Percentiles rank a stretch among this genome's conserved stretches.
Evolutionary conservation across 2,329 filamentous ascomycete species (phyloP).

Genomic region (Curvularia verruculosa): DNA sequence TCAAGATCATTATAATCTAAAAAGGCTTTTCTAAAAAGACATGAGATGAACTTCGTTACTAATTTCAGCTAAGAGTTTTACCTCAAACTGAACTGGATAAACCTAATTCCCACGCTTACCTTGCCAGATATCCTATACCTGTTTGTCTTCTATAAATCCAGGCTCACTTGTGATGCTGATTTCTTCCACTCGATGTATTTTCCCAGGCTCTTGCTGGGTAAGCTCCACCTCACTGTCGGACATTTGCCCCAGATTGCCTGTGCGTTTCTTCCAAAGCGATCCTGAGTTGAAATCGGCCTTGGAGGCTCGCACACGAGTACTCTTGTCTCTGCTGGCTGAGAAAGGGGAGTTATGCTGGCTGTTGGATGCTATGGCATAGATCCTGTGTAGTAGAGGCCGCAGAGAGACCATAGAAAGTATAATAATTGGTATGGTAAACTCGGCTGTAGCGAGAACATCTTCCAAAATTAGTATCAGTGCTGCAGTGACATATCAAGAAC

Average conservation of each 20-base stretch:
- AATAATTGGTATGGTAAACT: neutral
- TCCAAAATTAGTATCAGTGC: neutral
- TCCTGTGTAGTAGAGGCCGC: neutral
- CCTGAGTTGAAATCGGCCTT: neutral
- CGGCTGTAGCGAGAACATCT: neutral
- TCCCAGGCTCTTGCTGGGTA: neutral
- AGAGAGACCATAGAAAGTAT: neutral
- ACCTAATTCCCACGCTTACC: too few relatives aligned
- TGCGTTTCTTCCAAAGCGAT: neutral
- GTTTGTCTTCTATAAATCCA: neutral
- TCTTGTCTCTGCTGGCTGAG: neutral
- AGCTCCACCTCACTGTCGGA: neutral
- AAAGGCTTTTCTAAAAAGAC: too few relatives aligned
- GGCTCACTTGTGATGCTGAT: neutral
- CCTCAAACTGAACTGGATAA: too few relatives aligned
- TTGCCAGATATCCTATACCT: too few relatives aligned
- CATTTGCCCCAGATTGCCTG: neutral
- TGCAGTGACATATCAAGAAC: neutral
- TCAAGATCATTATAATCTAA: too few relatives aligned
- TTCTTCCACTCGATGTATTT: neutral
- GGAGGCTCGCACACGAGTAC: neutral
- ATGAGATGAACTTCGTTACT: too few relatives aligned
- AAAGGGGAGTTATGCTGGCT: neutral
- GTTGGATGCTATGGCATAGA: neutral
- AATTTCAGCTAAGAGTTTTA: too few relatives aligned